Evolutionary conservation across 352 stramenopile genomes (phyloP).

Genomic region (Pythium utonaiense): DNA sequence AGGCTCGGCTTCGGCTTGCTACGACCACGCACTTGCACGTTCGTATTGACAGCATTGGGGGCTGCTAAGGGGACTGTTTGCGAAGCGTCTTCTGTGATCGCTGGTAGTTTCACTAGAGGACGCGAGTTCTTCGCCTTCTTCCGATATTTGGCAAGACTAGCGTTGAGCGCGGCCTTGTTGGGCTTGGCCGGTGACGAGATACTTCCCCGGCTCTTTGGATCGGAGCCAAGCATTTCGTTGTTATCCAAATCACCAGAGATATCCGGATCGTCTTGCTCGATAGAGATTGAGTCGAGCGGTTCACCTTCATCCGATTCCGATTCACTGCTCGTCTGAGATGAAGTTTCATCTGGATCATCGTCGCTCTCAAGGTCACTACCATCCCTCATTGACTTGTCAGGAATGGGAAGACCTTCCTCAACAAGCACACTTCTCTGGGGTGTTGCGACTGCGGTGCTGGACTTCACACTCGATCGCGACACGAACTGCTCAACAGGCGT

Average conservation of each 20-base stretch:
- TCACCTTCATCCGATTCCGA: slow-evolving; percentile 20
- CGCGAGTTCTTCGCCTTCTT: slow-evolving; percentile 71
- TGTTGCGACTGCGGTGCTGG: background rate
- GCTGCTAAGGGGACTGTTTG: slow-evolving; percentile 76
- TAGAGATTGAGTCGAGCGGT: slow-evolving; percentile 11
- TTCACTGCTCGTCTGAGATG: slow-evolving; percentile 13
- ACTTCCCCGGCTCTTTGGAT: slow-evolving; percentile 18
- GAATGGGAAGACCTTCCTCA: too few species aligned
- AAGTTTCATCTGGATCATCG: slow-evolving; percentile 12
- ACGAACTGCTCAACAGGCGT: background rate
- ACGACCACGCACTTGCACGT: slow-evolving; percentile 73
- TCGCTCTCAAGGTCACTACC: background rate
- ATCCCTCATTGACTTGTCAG: slow-evolving; percentile 8
- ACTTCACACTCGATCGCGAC: background rate
- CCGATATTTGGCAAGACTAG: slow-evolving; percentile 73
- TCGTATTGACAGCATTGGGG: slow-evolving; percentile 82
- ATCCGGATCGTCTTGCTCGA: slow-evolving; percentile 26
- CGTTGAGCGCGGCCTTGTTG: slow-evolving; percentile 29
- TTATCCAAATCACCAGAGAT: slow-evolving; percentile 29
- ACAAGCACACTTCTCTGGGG: background rate
- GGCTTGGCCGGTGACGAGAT: slow-evolving; percentile 15
- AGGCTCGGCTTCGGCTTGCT: slow-evolving; percentile 75
- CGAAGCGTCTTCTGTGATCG: slow-evolving; percentile 51
- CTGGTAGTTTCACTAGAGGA: slow-evolving; percentile 56
- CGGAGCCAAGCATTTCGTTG: slow-evolving; percentile 49